Evolutionary conservation across 768 basidiomycete species (phyloP), one percentile per base, ranked within the genome.

Genomic region (Auricularia auricula-judae): DNA sequence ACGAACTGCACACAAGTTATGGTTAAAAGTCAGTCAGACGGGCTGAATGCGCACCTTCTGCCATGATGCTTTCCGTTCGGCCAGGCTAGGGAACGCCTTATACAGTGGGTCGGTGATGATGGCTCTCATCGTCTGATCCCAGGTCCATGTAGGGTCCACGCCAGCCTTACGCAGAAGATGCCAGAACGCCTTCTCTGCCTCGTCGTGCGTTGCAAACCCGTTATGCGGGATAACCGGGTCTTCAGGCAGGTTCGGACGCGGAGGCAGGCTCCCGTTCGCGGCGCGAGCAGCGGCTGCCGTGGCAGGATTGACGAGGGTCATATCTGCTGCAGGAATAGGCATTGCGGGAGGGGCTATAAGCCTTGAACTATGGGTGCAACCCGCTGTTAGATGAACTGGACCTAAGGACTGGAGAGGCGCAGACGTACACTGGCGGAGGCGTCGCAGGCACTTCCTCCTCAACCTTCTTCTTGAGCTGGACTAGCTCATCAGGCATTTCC

Each of bases 71-170:
- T 97, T 98, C 78, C 94, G 95, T 77, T 99, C 94, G 16, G 93
- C 93, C 60, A 98, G 81, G 56, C 89, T 93, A 72, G 89, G 90
- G 66, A 99, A 80, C 54, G 93, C 89, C 78, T 93, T 95, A 78
- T 98, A 99, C 68, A 97, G 76, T 54, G 97, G 96, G 79, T 98
- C 96, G 70, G 93, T 98, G 76, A 99, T 96, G 75, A 97, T 93
- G 70, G 92, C 89, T 72, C 95, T 84, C 91, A 98, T 97, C 62
- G 94, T 93, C 77, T 91, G 87, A 74, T 99, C 97, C 97, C 97
- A 99, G 42, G 93, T 93, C 91, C 92, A 98, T 67, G 82, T 87
- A 56, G 89, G 86, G 75, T 93, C 91, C 53, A 98, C 89, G 36
- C 91, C 91, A 58, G 91, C 88, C 76, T 92, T 93, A 69, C 88